phyloP scores from a whole-genome alignment of 345 rosid genomes.

The Reutealis trisperma region DNA sequence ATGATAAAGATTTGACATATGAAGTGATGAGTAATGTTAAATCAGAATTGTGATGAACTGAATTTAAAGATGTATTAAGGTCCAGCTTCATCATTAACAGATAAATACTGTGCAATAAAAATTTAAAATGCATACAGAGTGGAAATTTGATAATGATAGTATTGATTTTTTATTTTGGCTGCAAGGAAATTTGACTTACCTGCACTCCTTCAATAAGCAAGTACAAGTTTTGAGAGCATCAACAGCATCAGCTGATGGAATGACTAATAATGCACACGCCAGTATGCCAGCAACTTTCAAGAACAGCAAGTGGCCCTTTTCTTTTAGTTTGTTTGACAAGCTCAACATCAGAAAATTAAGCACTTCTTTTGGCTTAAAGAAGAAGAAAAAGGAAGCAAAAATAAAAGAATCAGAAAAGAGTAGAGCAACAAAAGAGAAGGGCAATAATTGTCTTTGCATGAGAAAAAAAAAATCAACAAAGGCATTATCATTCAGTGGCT shows the following conservation, averaged over 20 bases:
- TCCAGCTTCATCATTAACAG: neutral
- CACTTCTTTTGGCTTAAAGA: conserved; percentile 36
- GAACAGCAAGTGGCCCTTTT: conserved; percentile 41
- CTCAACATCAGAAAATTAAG: conserved; percentile 39
- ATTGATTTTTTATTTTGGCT: neutral
- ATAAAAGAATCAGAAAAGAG: neutral
- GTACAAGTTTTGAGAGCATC: conserved; percentile 95
- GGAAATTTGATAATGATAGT: neutral
- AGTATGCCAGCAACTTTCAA: conserved; percentile 54
- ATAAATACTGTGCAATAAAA: neutral
- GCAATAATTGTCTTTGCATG: neutral
- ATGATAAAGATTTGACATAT: neutral
- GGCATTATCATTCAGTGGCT: conserved; percentile 10
- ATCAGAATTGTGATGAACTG: no score
- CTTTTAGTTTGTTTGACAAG: conserved; percentile 35
- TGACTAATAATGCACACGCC: conserved; percentile 58
- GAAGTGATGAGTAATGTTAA: neutral
- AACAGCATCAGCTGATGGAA: conserved; percentile 86
- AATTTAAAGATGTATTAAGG: neutral
- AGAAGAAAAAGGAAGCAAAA: neutral
- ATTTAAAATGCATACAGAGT: neutral
- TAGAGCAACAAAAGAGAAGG: neutral
- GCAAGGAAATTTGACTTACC: conserved; percentile 42
- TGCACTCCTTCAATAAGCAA: conserved; percentile 88
- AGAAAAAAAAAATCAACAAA: conserved; percentile 16